These are phyloP conservation scores for Ceriops zippeliana DNA, from an alignment of 345 rosid genomes.

Conservation along the genomic window DNA sequence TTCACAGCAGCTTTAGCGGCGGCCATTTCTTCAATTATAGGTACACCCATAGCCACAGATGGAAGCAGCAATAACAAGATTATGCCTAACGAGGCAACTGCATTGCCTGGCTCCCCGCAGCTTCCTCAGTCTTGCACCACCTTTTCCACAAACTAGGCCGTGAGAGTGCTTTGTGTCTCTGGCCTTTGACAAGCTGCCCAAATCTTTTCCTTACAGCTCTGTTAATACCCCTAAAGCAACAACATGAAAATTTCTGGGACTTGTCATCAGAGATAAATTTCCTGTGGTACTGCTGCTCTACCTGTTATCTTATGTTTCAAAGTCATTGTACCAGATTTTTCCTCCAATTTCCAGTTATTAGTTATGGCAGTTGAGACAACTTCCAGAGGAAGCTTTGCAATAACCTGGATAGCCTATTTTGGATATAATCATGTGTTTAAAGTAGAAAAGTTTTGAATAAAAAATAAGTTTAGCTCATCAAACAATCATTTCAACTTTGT, in stretches of 20 bases:
- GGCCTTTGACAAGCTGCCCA: conserved; percentile 1
- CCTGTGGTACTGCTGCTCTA: too few relatives aligned
- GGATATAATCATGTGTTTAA: too few relatives aligned
- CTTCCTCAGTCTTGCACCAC: conserved; percentile 94
- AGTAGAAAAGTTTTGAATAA: too few relatives aligned
- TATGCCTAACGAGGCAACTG: conserved; percentile 23
- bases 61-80: conserved; percentile 11
- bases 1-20: conserved; percentile 77
- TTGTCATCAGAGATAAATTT: not conserved
- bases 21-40: conserved; percentile 63
- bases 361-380: too few relatives aligned
- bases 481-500: too few relatives aligned
- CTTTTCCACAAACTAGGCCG: conserved; percentile 55
- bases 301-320: too few relatives aligned
- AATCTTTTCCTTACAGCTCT: not conserved
- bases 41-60: conserved; percentile 21
- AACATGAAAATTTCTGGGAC: too few relatives aligned
- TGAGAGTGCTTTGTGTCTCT: not conserved
- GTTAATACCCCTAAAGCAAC: too few relatives aligned
- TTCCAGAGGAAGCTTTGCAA: too few relatives aligned
- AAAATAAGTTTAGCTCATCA: too few relatives aligned
- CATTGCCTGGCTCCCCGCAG: conserved; percentile 61
- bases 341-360: not conserved
- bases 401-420: too few relatives aligned
- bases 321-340: not conserved